Evolutionary conservation across 305 asterid genomes (phyloP), one percentile per base, ranked within the genome.

Genomic region (Fraxinus platypoda): DNA sequence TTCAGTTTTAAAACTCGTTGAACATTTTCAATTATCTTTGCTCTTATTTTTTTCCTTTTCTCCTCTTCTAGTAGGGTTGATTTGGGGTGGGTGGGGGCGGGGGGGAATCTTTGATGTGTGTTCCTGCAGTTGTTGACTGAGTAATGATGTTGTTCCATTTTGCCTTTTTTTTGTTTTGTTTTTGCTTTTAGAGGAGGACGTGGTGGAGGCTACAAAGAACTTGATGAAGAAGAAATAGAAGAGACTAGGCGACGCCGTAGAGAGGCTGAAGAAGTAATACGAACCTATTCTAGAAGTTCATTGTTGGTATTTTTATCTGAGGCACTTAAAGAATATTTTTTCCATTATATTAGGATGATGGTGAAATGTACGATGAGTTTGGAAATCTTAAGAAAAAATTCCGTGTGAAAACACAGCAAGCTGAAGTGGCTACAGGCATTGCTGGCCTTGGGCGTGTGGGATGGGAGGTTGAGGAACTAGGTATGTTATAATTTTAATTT

Each of bases 281-380:
- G 21, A 4, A 17, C 71, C 77, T 78, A 57, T 74, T 71, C 76
- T 77, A 57, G 75, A 37, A 49, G 25, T 77, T 75, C 71, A 76
- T 11, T 79, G 57, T 73, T 66, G 17, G 74, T 64, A 28, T 25
- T 33, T 28, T 74, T 3, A 81, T 43, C 19, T 62, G 43, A 82
- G 72, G 57, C 23, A 21, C 54, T 64, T 8, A 28, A 81, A 66
- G 77, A 28, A 49, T 28, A 79, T 72, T 72, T 6, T 77, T 76
- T 34, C 28, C 34, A 31, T 84, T 74, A 78, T 88, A 57, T 75
- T 90, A 95, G 99, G 99, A 95, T 91, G 98, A 95, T 83, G 99
- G 98, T 85, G 98, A 95, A 92, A 91, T 95, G 97, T 95, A 95
- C 57, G 99, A 95, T 71, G 99, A 95, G 92, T 95, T 95, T 89